A percentile compares a stretch with the other conserved stretches of the same genome.
Conservation (phyloP, 2,329 filamentous ascomycete genomes). For the Arthrobotrys megalospora region DNA sequence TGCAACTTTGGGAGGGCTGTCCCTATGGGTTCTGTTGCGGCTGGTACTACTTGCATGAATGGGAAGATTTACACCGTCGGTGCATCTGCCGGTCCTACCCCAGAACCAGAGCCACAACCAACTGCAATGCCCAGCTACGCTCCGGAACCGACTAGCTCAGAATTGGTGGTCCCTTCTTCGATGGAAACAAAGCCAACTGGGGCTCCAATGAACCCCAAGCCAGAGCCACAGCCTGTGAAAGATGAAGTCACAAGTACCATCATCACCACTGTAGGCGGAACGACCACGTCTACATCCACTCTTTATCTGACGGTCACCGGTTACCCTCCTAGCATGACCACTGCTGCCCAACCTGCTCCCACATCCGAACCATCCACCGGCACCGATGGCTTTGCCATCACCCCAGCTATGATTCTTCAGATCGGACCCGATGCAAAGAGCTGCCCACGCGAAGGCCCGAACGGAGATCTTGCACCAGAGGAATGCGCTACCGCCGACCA, state of each 20-base stretch:
- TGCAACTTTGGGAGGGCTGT: conserved; percentile 49
- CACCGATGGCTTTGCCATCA: conserved; percentile 8
- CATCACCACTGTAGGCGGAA: neutral
- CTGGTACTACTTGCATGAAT: conserved; percentile 40
- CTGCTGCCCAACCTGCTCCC: neutral
- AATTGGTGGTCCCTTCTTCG: conserved; percentile 12
- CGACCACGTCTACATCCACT: conserved; percentile 27
- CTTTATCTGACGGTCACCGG: conserved; percentile 18
- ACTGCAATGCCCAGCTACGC: neutral
- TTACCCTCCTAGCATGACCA: neutral
- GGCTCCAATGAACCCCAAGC: conserved; percentile 4
- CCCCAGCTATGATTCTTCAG: conserved; percentile 69
- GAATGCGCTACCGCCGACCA: conserved; percentile 76
- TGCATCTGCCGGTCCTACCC: conserved; percentile 11
- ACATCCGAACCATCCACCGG: neutral
- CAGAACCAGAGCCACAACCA: neutral
- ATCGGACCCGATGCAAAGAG: conserved; percentile 74
- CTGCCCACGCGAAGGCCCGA: conserved; percentile 70
- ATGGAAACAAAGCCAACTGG: conserved; percentile 13
- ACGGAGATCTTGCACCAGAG: conserved; percentile 67
- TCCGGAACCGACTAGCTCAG: conserved; percentile 15
- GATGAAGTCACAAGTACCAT: conserved; percentile 35
- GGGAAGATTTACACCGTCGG: conserved; percentile 37
- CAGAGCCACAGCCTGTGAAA: conserved; percentile 12
- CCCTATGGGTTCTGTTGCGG: conserved; percentile 53